These are phyloP conservation scores for Pneumocystis sp. DNA, from an alignment of 1,139 yeast genomes.

Conservation along the genomic window DNA sequence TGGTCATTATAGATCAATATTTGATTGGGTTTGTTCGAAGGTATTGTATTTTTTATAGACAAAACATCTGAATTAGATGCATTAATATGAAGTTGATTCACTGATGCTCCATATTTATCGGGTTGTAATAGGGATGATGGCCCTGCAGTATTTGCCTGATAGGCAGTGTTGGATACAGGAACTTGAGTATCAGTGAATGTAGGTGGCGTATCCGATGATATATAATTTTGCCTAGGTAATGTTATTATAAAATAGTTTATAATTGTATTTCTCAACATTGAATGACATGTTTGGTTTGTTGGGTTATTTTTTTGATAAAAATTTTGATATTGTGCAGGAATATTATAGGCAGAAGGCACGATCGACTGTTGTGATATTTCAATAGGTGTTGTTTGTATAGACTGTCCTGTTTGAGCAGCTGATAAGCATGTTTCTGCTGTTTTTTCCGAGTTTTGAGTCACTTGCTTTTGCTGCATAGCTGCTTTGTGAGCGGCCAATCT, in stretches of 20 bases:
- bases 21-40: neutral
- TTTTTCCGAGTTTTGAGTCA: neutral
- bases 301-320: neutral
- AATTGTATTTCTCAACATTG: neutral
- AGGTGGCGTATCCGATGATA: neutral
- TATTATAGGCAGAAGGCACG: neutral
- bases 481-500: slow-evolving; percentile 4
- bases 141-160: neutral
- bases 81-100: neutral
- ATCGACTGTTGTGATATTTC: neutral
- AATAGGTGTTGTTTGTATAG: neutral
- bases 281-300: neutral
- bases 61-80: neutral
- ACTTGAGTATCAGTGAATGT: neutral
- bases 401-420: neutral
- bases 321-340: neutral
- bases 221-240: neutral
- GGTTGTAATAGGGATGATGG: neutral
- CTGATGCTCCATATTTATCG: neutral
- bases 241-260: neutral
- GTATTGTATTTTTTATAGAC: neutral
- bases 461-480: neutral
- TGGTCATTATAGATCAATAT: neutral
- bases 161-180: neutral
- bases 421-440: neutral